Percentiles rank a stretch among this genome's conserved stretches.
phyloP scores from a whole-genome alignment of 2,329 filamentous ascomycete species.

The Trichoderma sp. region DNA sequence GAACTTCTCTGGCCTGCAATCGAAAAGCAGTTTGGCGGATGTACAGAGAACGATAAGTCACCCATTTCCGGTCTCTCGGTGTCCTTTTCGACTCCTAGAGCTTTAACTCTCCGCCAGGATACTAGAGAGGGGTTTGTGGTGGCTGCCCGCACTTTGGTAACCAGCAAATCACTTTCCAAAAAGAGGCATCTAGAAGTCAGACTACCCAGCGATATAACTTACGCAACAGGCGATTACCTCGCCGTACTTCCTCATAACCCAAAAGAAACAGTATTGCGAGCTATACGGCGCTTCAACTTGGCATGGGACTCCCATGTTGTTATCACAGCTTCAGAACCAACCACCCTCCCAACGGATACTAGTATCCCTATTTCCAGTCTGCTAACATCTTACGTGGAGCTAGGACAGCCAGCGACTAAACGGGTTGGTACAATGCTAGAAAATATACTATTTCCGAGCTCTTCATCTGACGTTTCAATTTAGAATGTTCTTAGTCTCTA shows the following conservation, averaged over 20 bases:
- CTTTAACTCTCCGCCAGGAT: not conserved
- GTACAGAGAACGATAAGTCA: not conserved
- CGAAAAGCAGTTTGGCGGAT: slow-evolving; percentile 5
- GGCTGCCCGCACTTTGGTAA: not conserved
- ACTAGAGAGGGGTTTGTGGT: not conserved
- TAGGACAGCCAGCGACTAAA: not conserved
- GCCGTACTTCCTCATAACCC: not conserved
- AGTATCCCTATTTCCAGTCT: not conserved
- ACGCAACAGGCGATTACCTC: slow-evolving; percentile 1
- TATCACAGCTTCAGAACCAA: not conserved
- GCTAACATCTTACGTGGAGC: not conserved
- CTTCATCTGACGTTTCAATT: not conserved
- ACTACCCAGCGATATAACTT: not conserved
- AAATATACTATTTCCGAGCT: not conserved
- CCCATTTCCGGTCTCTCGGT: not conserved
- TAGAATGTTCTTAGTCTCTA: not conserved
- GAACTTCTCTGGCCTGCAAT: not conserved
- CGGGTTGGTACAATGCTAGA: not conserved
- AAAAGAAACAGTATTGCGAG: not conserved
- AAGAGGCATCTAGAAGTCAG: not conserved
- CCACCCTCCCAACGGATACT: not conserved
- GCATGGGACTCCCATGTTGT: not conserved
- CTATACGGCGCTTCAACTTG: not conserved
- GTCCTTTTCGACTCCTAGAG: not conserved
- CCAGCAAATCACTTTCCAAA: not conserved